Percentiles rank a stretch among this genome's conserved stretches.
Conservation (phyloP, 345 rosid species). For the Dipteronia dyeriana region DNA sequence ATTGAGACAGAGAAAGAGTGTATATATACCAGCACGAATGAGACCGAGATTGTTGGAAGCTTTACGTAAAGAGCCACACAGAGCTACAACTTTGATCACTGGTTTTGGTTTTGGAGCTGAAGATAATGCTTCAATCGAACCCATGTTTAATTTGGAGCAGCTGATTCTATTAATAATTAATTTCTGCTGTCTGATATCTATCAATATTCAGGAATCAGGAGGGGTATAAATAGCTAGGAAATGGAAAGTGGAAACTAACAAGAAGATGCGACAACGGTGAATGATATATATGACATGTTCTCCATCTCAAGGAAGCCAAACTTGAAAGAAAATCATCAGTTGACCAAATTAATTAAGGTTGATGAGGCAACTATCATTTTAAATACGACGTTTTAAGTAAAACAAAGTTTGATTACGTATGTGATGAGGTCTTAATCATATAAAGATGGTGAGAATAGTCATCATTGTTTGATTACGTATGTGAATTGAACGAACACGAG, state of each 20-base stretch:
- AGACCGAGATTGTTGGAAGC: slow-evolving; percentile 44
- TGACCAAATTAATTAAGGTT: neutral
- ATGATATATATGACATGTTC: too few species aligned
- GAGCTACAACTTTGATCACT: slow-evolving; percentile 39
- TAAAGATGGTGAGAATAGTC: too few species aligned
- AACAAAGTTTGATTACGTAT: neutral
- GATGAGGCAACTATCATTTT: neutral
- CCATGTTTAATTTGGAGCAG: slow-evolving; percentile 5
- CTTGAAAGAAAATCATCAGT: too few species aligned
- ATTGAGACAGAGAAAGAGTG: neutral
- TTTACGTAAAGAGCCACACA: slow-evolving; percentile 49
- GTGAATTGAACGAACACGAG: too few species aligned
- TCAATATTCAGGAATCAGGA: too few species aligned
- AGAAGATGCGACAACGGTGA: too few species aligned
- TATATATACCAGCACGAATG: slow-evolving; percentile 32
- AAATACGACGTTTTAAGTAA: neutral
- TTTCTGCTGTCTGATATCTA: neutral
- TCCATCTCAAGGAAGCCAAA: too few species aligned
- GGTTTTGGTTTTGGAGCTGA: neutral
- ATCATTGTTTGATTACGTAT: neutral
- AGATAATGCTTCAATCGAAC: slow-evolving; percentile 3
- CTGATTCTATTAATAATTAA: neutral
- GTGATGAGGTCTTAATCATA: too few species aligned
- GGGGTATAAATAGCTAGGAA: too few species aligned
- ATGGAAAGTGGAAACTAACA: too few species aligned